A percentile compares a stretch with the other conserved stretches of the same genome.
Conservation (phyloP, 306 rosid genomes). For the Morella rubra region DNA sequence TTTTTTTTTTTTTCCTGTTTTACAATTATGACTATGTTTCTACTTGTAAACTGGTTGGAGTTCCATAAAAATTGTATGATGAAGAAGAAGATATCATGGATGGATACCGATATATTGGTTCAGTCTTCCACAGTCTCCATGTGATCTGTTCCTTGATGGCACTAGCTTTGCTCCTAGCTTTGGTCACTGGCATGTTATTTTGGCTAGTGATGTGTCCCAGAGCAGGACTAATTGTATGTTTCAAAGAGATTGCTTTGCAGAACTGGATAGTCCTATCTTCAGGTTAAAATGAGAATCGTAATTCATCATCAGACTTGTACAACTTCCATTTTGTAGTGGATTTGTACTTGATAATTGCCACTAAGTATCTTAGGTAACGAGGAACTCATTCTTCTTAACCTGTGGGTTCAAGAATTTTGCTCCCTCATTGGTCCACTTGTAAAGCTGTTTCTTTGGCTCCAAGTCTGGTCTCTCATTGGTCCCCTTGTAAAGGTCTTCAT, state of each 20-base stretch:
- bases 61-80: background rate
- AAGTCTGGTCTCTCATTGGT: no score
- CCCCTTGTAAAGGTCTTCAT: no score
- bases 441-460: no score
- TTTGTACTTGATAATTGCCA: background rate
- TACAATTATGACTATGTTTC: background rate
- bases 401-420: no score
- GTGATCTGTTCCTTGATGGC: background rate
- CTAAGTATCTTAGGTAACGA: background rate
- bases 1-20: no score
- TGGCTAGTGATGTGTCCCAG: background rate
- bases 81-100: background rate
- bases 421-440: no score
- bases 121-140: background rate
- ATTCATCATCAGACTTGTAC: background rate
- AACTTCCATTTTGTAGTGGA: background rate
- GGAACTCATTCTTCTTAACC: no score
- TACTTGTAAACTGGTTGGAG: background rate
- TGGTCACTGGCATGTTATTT: background rate
- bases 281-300: background rate
- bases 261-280: background rate
- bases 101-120: background rate
- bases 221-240: background rate
- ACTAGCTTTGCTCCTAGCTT: background rate
- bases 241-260: background rate